phyloP scores from a whole-genome alignment of 352 stramenopile genomes.

The Phytophthora sp. region DNA sequence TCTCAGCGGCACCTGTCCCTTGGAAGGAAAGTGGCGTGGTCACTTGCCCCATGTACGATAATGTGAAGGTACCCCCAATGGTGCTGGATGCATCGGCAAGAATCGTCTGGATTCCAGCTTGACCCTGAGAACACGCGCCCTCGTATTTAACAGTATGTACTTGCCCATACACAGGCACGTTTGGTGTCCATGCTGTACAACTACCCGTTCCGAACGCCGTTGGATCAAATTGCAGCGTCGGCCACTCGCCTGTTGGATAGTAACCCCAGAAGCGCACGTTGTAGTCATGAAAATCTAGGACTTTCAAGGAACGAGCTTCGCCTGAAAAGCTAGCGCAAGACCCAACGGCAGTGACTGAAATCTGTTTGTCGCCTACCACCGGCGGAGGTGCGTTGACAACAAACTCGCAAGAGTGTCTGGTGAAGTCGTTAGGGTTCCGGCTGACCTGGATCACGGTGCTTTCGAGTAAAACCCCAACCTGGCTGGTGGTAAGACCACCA shows the following conservation, averaged over 20 bases:
- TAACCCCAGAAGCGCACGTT: constrained; percentile 72
- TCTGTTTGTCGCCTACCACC: constrained; percentile 8
- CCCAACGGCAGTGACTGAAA: constrained; percentile 39
- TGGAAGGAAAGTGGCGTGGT: constrained; percentile 70
- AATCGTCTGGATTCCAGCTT: constrained; percentile 69
- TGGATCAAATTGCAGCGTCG: constrained; percentile 63
- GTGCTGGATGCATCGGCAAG: constrained; percentile 73
- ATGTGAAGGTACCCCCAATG: constrained; percentile 90
- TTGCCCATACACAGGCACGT: constrained; percentile 51
- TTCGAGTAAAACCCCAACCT: constrained; percentile 37
- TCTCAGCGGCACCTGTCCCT: constrained; percentile 79
- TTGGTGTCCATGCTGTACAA: constrained; percentile 50
- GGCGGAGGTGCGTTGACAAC: constrained; percentile 22
- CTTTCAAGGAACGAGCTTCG: constrained; percentile 54
- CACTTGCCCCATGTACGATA: constrained; percentile 88
- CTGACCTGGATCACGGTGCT: constrained; percentile 71
- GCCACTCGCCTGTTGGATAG: constrained; percentile 77
- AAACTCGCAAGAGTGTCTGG: constrained; percentile 69
- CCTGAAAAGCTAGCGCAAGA: constrained; percentile 49
- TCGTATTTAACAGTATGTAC: constrained; percentile 78
- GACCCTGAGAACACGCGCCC: constrained; percentile 56
- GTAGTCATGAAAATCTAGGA: constrained; percentile 77
- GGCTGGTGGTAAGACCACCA: constrained; percentile 32
- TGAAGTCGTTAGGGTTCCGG: constrained; percentile 75
- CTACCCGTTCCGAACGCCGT: constrained; percentile 36